Conservation (phyloP, 2,329 filamentous ascomycete genomes). For the Thielaviopsis populi region DNA sequence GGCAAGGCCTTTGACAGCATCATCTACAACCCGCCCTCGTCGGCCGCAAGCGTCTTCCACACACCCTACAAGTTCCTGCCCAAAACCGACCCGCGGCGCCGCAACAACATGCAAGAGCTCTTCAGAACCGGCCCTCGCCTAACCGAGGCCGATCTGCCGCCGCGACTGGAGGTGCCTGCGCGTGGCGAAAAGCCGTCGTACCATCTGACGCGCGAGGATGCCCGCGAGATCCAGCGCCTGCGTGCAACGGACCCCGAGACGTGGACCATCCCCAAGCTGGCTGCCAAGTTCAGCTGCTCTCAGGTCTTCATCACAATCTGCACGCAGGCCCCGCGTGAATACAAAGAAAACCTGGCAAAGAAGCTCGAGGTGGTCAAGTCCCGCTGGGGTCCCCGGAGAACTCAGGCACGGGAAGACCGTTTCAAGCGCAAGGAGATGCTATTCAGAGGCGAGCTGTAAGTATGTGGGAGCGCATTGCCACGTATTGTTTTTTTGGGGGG, state of each 20-base stretch:
- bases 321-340: constrained; percentile 33
- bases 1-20: constrained; percentile 26
- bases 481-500: not conserved
- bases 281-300: constrained; percentile 40
- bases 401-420: constrained; percentile 40
- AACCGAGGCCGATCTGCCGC: constrained; percentile 17
- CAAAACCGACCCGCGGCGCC: constrained; percentile 37
- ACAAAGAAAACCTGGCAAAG: constrained; percentile 32
- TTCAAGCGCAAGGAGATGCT: constrained; percentile 38
- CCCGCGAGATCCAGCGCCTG: constrained; percentile 45
- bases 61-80: constrained; percentile 55
- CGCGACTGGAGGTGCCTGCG: constrained; percentile 20
- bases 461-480: not conserved
- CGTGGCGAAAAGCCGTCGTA: constrained; percentile 26
- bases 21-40: constrained; percentile 43
- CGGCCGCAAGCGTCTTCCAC: constrained; percentile 42
- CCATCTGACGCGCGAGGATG: constrained; percentile 39
- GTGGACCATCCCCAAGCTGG: constrained; percentile 41
- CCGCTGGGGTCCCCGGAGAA: constrained; percentile 43
- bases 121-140: constrained; percentile 23
- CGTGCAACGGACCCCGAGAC: constrained; percentile 36
- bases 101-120: constrained; percentile 33
- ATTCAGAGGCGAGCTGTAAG: constrained; percentile 36
- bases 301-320: constrained; percentile 44
- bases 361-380: constrained; percentile 34